Conservation (phyloP, 2,329 filamentous ascomycete genomes). For the Metarhizium brunneum region DNA sequence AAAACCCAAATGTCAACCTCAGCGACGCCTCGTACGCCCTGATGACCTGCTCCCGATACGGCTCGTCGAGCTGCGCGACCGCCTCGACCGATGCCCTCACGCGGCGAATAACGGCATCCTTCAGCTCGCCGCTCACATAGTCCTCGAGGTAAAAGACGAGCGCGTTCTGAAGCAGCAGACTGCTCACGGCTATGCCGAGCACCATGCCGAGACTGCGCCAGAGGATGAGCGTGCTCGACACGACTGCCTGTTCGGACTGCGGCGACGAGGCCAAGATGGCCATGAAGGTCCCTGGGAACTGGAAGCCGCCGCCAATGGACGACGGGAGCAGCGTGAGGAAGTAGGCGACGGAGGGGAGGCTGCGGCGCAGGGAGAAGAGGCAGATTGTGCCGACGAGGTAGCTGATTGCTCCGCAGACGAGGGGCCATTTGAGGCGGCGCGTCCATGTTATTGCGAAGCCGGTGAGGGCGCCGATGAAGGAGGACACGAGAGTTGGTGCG, state of each 20-base stretch:
- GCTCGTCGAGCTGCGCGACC: constrained; percentile 32
- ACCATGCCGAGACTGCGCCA: constrained; percentile 66
- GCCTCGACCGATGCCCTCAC: constrained; percentile 48
- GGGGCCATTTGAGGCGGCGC: constrained; percentile 49
- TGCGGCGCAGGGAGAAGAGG: constrained; percentile 39
- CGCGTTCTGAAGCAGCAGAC: constrained; percentile 64
- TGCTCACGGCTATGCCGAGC: constrained; percentile 63
- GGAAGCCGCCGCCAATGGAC: constrained; percentile 52
- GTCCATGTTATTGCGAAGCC: constrained; percentile 55
- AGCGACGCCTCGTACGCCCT: constrained; percentile 44
- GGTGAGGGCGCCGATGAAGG: constrained; percentile 43
- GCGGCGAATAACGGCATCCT: constrained; percentile 41
- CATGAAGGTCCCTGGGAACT: constrained; percentile 56
- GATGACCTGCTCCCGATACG: constrained; percentile 46
- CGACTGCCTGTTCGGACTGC: constrained; percentile 56
- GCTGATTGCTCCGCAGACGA: constrained; percentile 39
- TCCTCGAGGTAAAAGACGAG: constrained; percentile 49
- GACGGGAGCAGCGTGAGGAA: constrained; percentile 47
- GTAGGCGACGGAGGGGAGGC: constrained; percentile 43
- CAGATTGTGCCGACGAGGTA: constrained; percentile 41
- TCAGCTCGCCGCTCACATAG: constrained; percentile 50
- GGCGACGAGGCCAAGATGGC: constrained; percentile 49
- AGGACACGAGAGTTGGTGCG: constrained; percentile 49
- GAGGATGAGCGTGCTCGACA: constrained; percentile 60
- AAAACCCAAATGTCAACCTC: constrained; percentile 35